Evolutionary conservation across 768 basidiomycete species (phyloP).

Genomic region (Mycena metata): DNA sequence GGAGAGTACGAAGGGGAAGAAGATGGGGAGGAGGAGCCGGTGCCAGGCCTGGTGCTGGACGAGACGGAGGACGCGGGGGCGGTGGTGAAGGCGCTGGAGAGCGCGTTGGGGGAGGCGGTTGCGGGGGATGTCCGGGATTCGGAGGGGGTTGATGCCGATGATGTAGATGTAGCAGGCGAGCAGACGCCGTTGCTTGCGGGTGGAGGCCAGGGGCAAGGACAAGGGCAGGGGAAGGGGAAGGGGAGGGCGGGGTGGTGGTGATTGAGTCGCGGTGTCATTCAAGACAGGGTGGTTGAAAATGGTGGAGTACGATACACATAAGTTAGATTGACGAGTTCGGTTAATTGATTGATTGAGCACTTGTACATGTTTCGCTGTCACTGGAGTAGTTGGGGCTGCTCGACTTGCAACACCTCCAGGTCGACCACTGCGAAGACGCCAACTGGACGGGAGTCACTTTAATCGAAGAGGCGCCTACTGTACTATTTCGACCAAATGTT

Average conservation of each 20-base stretch:
- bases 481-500: too few species aligned
- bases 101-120: slow-evolving; percentile 41
- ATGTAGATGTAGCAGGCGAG: slow-evolving; percentile 9
- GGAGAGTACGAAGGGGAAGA: neutral
- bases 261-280: neutral
- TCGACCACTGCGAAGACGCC: too few species aligned
- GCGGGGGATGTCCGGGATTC: slow-evolving; percentile 41
- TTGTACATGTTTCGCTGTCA: too few species aligned
- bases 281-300: too few species aligned
- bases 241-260: slow-evolving; percentile 33
- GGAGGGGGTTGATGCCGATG: slow-evolving; percentile 28
- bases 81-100: slow-evolving; percentile 39
- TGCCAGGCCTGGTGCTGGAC: slow-evolving; percentile 41
- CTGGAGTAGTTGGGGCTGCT: too few species aligned
- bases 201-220: neutral
- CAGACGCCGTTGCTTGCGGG: slow-evolving; percentile 31
- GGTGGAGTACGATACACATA: too few species aligned
- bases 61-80: slow-evolving; percentile 39
- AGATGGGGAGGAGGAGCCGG: slow-evolving; percentile 33
- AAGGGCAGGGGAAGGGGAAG: slow-evolving; percentile 24
- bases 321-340: too few species aligned
- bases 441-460: too few species aligned
- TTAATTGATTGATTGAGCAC: too few species aligned
- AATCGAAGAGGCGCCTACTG: too few species aligned
- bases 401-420: too few species aligned